Evolutionary conservation across 2,329 filamentous ascomycete genomes (phyloP).

Genomic region (Ophiocordyceps camponoti-rufipedis): DNA sequence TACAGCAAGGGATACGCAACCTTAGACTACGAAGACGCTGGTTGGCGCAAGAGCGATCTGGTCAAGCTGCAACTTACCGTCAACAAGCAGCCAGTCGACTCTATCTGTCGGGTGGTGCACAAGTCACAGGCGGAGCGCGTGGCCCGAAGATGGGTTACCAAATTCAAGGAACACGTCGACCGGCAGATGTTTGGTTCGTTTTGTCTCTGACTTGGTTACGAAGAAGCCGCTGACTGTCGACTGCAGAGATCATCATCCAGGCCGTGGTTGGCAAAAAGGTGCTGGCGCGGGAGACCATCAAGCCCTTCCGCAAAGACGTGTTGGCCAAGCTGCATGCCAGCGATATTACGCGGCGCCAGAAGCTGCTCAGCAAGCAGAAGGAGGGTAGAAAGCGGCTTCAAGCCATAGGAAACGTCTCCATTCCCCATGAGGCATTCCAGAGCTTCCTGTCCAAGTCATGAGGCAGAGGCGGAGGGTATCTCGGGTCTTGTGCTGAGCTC

Average conservation of each 20-base stretch:
- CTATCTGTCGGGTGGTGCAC: constrained; percentile 82
- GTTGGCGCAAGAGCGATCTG: constrained; percentile 63
- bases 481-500: too few relatives aligned
- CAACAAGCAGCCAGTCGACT: constrained; percentile 85
- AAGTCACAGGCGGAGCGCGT: constrained; percentile 62
- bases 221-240: background rate
- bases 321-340: constrained; percentile 82
- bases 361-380: constrained; percentile 92
- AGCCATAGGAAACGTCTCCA: constrained; percentile 77
- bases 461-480: background rate
- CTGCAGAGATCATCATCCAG: constrained; percentile 76
- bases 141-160: constrained; percentile 75
- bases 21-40: constrained; percentile 91
- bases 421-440: constrained; percentile 91
- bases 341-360: constrained; percentile 65
- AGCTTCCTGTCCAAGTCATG: constrained; percentile 69
- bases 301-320: constrained; percentile 93
- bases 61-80: constrained; percentile 85
- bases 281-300: constrained; percentile 83
- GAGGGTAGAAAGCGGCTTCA: constrained; percentile 78
- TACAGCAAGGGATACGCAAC: constrained; percentile 73
- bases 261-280: constrained; percentile 68
- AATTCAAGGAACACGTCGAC: constrained; percentile 94
- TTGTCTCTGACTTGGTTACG: background rate
- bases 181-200: constrained; percentile 66